A percentile compares a stretch with the other conserved stretches of the same genome.
phyloP scores from a whole-genome alignment of 495 filamentous ascomycete genomes.

The Penicillium riverlandense region DNA sequence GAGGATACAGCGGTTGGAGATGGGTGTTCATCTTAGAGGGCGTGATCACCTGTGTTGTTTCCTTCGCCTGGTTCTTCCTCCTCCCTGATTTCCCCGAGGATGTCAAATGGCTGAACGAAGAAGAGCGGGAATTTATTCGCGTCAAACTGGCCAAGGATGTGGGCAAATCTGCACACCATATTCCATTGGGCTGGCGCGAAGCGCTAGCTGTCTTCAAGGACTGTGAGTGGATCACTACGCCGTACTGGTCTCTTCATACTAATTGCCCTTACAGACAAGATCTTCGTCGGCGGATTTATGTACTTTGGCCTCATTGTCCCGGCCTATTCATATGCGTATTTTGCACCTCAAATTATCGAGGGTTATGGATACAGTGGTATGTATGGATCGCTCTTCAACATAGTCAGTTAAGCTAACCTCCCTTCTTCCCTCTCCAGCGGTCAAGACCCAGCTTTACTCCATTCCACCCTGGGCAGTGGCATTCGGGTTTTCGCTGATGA shows the following conservation, averaged over 20 bases:
- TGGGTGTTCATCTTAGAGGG: conserved; percentile 79
- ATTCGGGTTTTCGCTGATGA: conserved; percentile 67
- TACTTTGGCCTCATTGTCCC: conserved; percentile 79
- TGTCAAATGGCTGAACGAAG: conserved; percentile 55
- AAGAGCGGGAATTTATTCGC: conserved; percentile 69
- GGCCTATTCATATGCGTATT: conserved; percentile 73
- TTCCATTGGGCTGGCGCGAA: conserved; percentile 55
- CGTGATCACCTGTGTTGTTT: conserved; percentile 61
- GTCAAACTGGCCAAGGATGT: conserved; percentile 72
- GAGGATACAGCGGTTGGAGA: conserved; percentile 74
- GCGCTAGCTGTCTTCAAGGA: conserved; percentile 69
- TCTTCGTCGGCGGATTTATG: conserved; percentile 77
- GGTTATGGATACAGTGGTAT: conserved; percentile 52
- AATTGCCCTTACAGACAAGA: conserved; percentile 40
- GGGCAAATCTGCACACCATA: conserved; percentile 62
- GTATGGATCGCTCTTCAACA: conserved; percentile 1
- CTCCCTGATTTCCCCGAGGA: conserved; percentile 70
- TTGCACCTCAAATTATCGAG: conserved; percentile 69
- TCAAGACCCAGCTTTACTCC: conserved; percentile 70
- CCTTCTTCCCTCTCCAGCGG: conserved; percentile 24
- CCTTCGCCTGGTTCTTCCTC: conserved; percentile 67
- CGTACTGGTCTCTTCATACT: not conserved
- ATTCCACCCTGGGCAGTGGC: conserved; percentile 85
- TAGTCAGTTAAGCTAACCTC: conserved; percentile 13
- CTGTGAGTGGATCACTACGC: conserved; percentile 31